Base-by-base conservation (phyloP, 345 rosid species). In the Melaleuca alternifolia region DNA sequence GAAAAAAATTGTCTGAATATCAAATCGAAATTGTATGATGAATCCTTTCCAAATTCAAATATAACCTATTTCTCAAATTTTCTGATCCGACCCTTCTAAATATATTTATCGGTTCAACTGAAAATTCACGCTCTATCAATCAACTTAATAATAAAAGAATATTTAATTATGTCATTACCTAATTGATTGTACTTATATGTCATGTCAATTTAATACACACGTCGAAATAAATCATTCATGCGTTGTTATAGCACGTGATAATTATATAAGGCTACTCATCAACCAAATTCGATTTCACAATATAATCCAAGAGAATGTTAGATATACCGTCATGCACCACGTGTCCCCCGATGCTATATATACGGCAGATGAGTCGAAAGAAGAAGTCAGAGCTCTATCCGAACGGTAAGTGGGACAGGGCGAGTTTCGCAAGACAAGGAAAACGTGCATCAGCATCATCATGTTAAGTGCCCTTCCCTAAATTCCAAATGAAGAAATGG, bases 161-260 rank as follows among this genome's bases (percentile, higher is more conserved):
- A 12, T 37, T 71, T 13, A 10, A 71, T 37, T 71, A 4, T 10
- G 48, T 5, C 24, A 0, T 11, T 37, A 0, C 5, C 21, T 71
- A 21, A 0, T 33, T 9, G 9, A 10, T 33, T 0, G 7, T 20
- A 71, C 10, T 33, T 65, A 62, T 62, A 37, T 2, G 37, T 71
- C 0, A 2, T 12, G 28, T 12, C 5, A 10, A 56, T 3, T 2
- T 23, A 2, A 4, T 23, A 56, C 5, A 24, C 5, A 5, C 26
- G 18, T 71, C 1, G 15, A 71, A 71, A 71, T 18, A 3, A 71
- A 71, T 71, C 9, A n/a, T n/a, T n/a, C 26, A 6, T 37, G 37
- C 3, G 24, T 71, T 71, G 7, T 2, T 18, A 10, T 37, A 37
- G 18, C 3, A 13, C 37, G 12, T 18, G 24, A 9, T 65, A 8